Conservation (phyloP, 148 eudicot species). For the Silene uniflora region DNA sequence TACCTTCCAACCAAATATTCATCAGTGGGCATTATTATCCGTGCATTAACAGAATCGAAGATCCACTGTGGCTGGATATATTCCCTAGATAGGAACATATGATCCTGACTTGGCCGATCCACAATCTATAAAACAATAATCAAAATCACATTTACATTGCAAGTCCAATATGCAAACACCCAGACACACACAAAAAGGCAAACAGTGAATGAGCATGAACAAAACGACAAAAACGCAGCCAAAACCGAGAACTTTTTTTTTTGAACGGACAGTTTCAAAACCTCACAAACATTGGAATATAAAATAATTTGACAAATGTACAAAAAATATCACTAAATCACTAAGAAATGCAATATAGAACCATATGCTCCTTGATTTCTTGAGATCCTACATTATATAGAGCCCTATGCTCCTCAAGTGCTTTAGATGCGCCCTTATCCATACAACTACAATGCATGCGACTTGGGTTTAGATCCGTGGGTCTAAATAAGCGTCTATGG, state of each 20-base stretch:
- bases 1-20: constrained; percentile 86
- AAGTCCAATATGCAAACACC: background rate
- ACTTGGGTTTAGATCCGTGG: too few species aligned
- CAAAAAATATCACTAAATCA: background rate
- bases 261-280: background rate
- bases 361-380: background rate
- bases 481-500: too few species aligned
- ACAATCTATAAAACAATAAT: constrained; percentile 56
- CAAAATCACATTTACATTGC: background rate
- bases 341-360: background rate
- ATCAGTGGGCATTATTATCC: constrained; percentile 76
- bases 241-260: background rate
- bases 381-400: too few species aligned
- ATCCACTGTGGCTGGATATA: constrained; percentile 98
- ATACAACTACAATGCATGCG: too few species aligned
- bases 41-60: constrained; percentile 82
- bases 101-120: constrained; percentile 78
- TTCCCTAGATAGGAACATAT: constrained; percentile 64
- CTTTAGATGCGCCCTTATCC: too few species aligned
- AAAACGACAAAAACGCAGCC: background rate
- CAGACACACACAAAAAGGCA: background rate
- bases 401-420: too few species aligned
- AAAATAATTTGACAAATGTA: background rate
- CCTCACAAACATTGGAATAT: background rate
- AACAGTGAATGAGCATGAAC: background rate